Conservation (phyloP, 495 filamentous ascomycete genomes). For the Lepidopterella palustris region DNA sequence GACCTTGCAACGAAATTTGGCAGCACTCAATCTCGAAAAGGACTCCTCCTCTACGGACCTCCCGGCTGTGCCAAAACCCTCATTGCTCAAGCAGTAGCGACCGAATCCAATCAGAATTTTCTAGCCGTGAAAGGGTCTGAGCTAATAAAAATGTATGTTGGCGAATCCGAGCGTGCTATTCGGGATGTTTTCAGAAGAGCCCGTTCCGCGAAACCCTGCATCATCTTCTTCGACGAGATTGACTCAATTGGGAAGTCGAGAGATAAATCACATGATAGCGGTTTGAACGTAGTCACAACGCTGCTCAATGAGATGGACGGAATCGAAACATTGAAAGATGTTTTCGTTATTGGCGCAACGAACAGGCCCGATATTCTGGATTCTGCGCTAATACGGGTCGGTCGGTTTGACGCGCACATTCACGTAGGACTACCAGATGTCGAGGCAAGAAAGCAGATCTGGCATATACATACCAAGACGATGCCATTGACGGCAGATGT, state of each 20-base stretch:
- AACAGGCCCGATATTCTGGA: conserved; percentile 87
- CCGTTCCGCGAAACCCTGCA: conserved; percentile 75
- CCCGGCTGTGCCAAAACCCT: conserved; percentile 96
- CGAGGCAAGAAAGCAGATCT: conserved; percentile 69
- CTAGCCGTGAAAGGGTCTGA: conserved; percentile 95
- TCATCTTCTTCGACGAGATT: conserved; percentile 98
- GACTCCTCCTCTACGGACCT: conserved; percentile 86
- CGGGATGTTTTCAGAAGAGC: conserved; percentile 86
- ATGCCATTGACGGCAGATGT: conserved; percentile 60
- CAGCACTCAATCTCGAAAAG: conserved; percentile 52
- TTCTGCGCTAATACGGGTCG: conserved; percentile 78
- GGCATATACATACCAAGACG: conserved; percentile 56
- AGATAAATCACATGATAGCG: conserved; percentile 43
- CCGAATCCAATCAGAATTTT: conserved; percentile 87
- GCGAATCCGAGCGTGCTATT: conserved; percentile 85
- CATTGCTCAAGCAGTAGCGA: conserved; percentile 86
- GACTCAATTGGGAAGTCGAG: conserved; percentile 82
- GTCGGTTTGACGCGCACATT: conserved; percentile 80
- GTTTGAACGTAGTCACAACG: conserved; percentile 81
- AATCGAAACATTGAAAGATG: conserved; percentile 74
- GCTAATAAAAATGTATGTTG: conserved; percentile 94
- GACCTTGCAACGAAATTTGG: conserved; percentile 21
- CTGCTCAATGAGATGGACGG: conserved; percentile 96
- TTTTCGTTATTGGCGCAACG: conserved; percentile 89
- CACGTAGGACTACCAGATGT: conserved; percentile 82